phyloP scores from a whole-genome alignment of 2,329 filamentous ascomycete species.

The Microsporum ferrugineum region DNA sequence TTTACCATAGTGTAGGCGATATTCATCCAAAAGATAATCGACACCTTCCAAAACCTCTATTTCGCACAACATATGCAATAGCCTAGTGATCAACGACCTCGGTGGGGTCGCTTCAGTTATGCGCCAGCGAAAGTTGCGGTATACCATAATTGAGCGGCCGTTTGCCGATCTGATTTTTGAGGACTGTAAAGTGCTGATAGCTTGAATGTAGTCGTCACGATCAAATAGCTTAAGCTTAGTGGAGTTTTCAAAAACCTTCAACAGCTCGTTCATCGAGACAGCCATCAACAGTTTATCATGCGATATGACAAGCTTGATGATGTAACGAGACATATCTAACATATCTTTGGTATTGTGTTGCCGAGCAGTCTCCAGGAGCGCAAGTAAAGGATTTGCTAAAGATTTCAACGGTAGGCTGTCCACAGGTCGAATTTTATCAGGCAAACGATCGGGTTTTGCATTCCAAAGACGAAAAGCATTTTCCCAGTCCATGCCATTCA shows the following conservation, averaged over 20 bases:
- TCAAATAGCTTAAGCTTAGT: neutral
- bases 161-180: slow-evolving; percentile 21
- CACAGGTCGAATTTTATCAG: neutral
- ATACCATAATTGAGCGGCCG: slow-evolving; percentile 27
- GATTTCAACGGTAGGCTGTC: slow-evolving; percentile 8
- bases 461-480: slow-evolving; percentile 24
- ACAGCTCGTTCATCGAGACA: slow-evolving; percentile 22
- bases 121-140: slow-evolving; percentile 31
- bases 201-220: slow-evolving; percentile 19
- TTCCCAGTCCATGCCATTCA: slow-evolving; percentile 25
- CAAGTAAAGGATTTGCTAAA: slow-evolving; percentile 17
- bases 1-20: slow-evolving; percentile 23
- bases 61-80: slow-evolving; percentile 20
- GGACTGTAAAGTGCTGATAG: slow-evolving; percentile 23
- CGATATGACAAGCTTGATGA: slow-evolving; percentile 21
- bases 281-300: slow-evolving; percentile 19
- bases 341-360: neutral
- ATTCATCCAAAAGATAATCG: slow-evolving; percentile 33
- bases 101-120: slow-evolving; percentile 18
- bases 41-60: slow-evolving; percentile 28
- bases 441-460: slow-evolving; percentile 13
- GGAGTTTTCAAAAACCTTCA: slow-evolving; percentile 20
- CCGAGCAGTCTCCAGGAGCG: slow-evolving; percentile 13
- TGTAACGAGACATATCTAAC: slow-evolving; percentile 15
- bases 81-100: slow-evolving; percentile 15